Base-by-base conservation (phyloP, 2,329 filamentous ascomycete genomes). In the Cladobotryum mycophilum region DNA sequence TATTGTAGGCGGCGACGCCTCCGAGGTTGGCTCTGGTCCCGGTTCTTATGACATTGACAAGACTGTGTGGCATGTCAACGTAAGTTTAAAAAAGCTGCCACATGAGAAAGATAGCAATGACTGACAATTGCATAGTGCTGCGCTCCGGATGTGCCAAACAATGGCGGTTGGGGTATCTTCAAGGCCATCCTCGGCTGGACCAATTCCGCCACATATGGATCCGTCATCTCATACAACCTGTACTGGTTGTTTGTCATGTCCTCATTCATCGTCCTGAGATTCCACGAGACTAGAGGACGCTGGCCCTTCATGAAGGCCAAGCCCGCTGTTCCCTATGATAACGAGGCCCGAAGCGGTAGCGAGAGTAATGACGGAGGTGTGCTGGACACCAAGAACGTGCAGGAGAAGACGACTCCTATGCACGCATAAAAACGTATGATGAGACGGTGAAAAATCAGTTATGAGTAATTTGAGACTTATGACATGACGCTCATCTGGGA, bases 201-300 rank as follows among this genome's bases (percentile, higher is more conserved):
- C 54, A 95, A 95, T 71, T 89, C 86, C 12, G 90, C 88, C 5
- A 95, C 89, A 2, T 90, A 92, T 60, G 89, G 89, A 47, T 91
- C 88, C 1, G 86, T 95, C 56, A 82, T 95, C 55, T 84, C 86
- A 1, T 95, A 95, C 72, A 95, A 93, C 64, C 52, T 92, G 14
- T 95, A 95, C 72, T 96, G 89, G 90, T 69, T 93, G 46, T 74
- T 73, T 8, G 79, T 93, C 57, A 89, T 90, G 51, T 76, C 89
- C 14, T 77, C 76, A 5, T 88, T 92, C 63, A 54, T 81, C 13
- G 57, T 71, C 34, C 76, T 92, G 74, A 76, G 84, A 40, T 88
- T 81, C 70, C 78, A 78, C 55, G 88, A 93, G 70, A 58, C 57
- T 35, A 75, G 72, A 54, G 76, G 77, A 9, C 73, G 69, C 55